phyloP scores from a whole-genome alignment of 805 yeast genomes.

The Candida ponderosae region DNA sequence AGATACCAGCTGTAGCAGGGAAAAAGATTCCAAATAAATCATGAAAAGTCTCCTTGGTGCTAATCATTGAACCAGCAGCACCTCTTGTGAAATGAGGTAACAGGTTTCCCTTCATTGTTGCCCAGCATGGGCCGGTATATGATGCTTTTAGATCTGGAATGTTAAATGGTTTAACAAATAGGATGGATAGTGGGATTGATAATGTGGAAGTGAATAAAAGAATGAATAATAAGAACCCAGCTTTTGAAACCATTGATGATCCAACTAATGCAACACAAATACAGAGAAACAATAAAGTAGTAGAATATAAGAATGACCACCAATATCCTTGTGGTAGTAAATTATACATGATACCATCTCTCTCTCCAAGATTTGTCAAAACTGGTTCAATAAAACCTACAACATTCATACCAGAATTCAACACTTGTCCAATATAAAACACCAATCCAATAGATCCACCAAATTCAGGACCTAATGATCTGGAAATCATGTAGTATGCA shows the following conservation, averaged over 20 bases:
- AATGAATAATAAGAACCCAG: constrained; percentile 69
- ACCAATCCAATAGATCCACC: constrained; percentile 97
- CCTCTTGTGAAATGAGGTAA: constrained; percentile 78
- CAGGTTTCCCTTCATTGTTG: constrained; percentile 56
- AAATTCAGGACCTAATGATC: constrained; percentile 95
- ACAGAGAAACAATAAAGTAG: constrained; percentile 61
- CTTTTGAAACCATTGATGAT: constrained; percentile 69
- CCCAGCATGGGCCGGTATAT: constrained; percentile 73
- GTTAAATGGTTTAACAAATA: constrained; percentile 57
- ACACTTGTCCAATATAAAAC: constrained; percentile 88
- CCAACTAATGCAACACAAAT: constrained; percentile 76
- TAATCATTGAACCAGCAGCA: constrained; percentile 80
- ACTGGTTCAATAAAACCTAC: constrained; percentile 94
- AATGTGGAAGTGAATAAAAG: constrained; percentile 63
- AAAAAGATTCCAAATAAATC: constrained; percentile 91
- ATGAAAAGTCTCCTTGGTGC: constrained; percentile 63
- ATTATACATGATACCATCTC: constrained; percentile 45
- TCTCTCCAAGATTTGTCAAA: constrained; percentile 63
- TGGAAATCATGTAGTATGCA: constrained; percentile 93
- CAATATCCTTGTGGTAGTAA: constrained; percentile 64
- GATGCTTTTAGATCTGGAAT: constrained; percentile 37
- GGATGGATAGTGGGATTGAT: constrained; percentile 73
- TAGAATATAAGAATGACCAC: constrained; percentile 66
- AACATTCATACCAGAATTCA: constrained; percentile 87
- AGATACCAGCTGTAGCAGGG: constrained; percentile 97